phyloP scores from a whole-genome alignment of 805 yeast species.

The Suhomyces prunicola region DNA sequence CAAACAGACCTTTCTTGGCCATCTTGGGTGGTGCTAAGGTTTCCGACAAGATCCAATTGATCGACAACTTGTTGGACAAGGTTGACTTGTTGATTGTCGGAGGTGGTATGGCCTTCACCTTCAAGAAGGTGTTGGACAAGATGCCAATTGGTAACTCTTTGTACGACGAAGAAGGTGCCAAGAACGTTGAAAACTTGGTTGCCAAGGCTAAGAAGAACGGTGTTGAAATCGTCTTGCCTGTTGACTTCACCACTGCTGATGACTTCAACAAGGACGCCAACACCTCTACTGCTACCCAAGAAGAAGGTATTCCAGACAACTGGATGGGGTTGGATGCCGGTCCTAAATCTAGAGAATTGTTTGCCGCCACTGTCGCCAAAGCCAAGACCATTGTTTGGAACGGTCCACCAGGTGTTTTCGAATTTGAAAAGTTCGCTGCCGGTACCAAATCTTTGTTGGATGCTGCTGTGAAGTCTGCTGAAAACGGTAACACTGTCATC shows the following conservation, averaged over 20 bases:
- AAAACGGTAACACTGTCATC: slow-evolving; percentile 88
- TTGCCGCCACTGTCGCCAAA: slow-evolving; percentile 76
- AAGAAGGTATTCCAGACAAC: slow-evolving; percentile 89
- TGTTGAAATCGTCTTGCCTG: slow-evolving; percentile 91
- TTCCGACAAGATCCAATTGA: slow-evolving; percentile 96
- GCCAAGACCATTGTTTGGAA: slow-evolving; percentile 99
- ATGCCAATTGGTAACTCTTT: slow-evolving; percentile 89
- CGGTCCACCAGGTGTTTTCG: slow-evolving; percentile 99
- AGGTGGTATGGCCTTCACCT: slow-evolving; percentile 99
- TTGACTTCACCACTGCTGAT: slow-evolving; percentile 95
- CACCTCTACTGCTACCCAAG: slow-evolving; percentile 79
- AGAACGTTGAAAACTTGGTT: slow-evolving; percentile 86
- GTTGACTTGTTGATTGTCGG: slow-evolving; percentile 93
- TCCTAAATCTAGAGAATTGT: slow-evolving; percentile 79
- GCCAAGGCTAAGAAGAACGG: slow-evolving; percentile 95
- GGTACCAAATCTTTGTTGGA: slow-evolving; percentile 92
- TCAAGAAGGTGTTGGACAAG: slow-evolving; percentile 86
- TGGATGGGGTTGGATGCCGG: slow-evolving; percentile 98
- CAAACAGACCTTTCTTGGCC: slow-evolving; percentile 97
- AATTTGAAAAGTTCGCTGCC: slow-evolving; percentile 84
- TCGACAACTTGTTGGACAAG: slow-evolving; percentile 94
- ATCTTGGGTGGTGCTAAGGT: slow-evolving; percentile 99
- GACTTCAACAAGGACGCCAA: slow-evolving; percentile 89
- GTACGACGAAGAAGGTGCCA: slow-evolving; percentile 91
- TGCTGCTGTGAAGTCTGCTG: slow-evolving; percentile 82